These are phyloP conservation scores for Candida khao-thaluensis DNA, from an alignment of 805 yeast genomes.

Conservation along the genomic window DNA sequence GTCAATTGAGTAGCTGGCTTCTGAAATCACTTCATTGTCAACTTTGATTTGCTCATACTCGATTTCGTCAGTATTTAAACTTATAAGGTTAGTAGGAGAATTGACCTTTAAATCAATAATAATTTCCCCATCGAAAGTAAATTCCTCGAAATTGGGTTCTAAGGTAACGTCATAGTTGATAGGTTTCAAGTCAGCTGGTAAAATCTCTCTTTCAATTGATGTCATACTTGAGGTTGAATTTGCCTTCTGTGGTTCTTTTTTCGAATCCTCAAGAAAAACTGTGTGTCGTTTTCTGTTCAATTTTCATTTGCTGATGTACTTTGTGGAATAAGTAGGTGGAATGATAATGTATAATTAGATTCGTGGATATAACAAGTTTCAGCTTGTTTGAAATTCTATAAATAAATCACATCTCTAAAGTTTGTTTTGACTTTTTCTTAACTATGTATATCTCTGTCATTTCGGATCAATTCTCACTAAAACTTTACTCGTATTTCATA, in stretches of 20 bases:
- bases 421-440: too few species aligned
- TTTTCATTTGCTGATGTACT: too few species aligned
- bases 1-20: conserved; percentile 15
- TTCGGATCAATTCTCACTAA: too few species aligned
- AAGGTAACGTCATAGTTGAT: conserved; percentile 38
- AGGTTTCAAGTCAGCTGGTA: conserved; percentile 45
- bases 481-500: too few species aligned
- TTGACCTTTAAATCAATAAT: conserved; percentile 54
- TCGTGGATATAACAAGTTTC: too few species aligned
- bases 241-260: too few species aligned
- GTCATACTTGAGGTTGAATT: neutral
- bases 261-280: neutral
- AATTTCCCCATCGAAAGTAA: conserved; percentile 58
- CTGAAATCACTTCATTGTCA: conserved; percentile 21
- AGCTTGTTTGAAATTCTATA: too few species aligned
- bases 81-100: conserved; percentile 45
- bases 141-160: conserved; percentile 49
- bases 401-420: too few species aligned
- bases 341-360: too few species aligned
- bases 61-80: conserved; percentile 65
- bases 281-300: too few species aligned
- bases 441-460: too few species aligned
- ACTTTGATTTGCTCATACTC: conserved; percentile 52
- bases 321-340: too few species aligned
- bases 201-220: conserved; percentile 27